phyloP scores from a whole-genome alignment of 106 monocot species.

The Allium fistulosum region DNA sequence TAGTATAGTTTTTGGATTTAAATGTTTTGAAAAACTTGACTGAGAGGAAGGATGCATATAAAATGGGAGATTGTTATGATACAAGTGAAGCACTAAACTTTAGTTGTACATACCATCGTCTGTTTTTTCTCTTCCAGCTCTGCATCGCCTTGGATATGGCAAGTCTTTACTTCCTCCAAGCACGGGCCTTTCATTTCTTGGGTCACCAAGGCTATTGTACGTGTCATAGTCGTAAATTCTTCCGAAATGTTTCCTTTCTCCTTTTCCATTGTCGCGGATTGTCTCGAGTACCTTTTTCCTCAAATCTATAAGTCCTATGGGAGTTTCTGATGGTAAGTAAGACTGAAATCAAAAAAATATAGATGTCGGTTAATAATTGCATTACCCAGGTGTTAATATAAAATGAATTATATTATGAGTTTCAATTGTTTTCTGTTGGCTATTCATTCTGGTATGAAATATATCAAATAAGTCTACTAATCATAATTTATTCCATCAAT shows the following conservation, averaged over 20 bases:
- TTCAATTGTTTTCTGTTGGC: too few relatives aligned
- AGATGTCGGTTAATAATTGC: background rate
- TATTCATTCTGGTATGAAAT: too few relatives aligned
- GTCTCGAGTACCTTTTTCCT: conserved; percentile 31
- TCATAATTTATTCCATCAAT: too few relatives aligned
- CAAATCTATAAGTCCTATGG: conserved; percentile 18
- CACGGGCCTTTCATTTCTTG: conserved; percentile 35
- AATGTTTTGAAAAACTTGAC: too few relatives aligned
- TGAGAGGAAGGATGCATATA: too few relatives aligned
- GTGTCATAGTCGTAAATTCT: conserved; percentile 68
- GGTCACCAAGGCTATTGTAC: conserved; percentile 65
- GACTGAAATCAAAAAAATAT: conserved; percentile 11
- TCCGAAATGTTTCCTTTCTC: conserved; percentile 41
- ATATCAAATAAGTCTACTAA: too few relatives aligned
- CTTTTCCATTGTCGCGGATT: conserved; percentile 35
- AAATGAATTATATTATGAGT: too few relatives aligned
- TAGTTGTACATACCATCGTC: conserved; percentile 20
- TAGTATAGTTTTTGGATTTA: too few relatives aligned
- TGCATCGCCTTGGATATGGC: conserved; percentile 62
- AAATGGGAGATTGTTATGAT: too few relatives aligned
- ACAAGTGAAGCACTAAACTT: background rate
- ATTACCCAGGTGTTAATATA: too few relatives aligned
- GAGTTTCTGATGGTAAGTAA: conserved; percentile 49
- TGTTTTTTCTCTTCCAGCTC: conserved; percentile 33
- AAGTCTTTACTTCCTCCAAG: conserved; percentile 40